phyloP scores from a whole-genome alignment of 2,329 filamentous ascomycete species.

The Trichothecium sympodiale region DNA sequence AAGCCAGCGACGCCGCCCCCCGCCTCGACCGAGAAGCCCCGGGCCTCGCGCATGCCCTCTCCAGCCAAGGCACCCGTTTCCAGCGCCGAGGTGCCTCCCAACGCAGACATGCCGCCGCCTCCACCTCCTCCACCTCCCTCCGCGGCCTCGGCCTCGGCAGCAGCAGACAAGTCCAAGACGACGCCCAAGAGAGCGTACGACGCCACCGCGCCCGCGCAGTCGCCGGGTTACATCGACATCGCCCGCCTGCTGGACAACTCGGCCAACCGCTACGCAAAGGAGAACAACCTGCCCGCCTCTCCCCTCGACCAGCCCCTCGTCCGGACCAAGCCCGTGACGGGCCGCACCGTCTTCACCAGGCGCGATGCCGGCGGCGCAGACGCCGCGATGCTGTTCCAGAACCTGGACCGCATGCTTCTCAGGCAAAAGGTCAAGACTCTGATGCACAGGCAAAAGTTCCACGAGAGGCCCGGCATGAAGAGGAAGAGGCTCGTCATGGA shows the following conservation, averaged over 20 bases:
- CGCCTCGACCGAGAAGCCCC: constrained; percentile 6
- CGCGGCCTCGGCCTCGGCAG: not conserved
- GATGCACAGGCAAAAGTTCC: constrained; percentile 49
- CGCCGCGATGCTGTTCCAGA: constrained; percentile 32
- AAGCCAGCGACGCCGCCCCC: constrained; percentile 4
- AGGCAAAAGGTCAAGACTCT: constrained; percentile 49
- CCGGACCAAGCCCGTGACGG: constrained; percentile 29
- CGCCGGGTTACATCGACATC: constrained; percentile 17
- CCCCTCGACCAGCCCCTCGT: constrained; percentile 26
- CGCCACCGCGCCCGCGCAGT: constrained; percentile 9
- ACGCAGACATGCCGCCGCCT: constrained; percentile 10
- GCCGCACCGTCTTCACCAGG: constrained; percentile 24
- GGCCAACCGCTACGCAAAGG: constrained; percentile 14
- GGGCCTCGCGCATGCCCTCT: constrained; percentile 1
- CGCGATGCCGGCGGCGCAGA: constrained; percentile 17
- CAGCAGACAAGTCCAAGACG: not conserved
- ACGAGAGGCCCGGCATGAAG: constrained; percentile 67
- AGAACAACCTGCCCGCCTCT: constrained; percentile 25
- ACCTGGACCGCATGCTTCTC: constrained; percentile 26
- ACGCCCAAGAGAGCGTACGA: constrained; percentile 10
- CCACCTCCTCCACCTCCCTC: constrained; percentile 10
- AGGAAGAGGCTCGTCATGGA: constrained; percentile 62
- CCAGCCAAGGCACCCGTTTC: constrained; percentile 3
- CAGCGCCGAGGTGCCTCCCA: constrained; percentile 6
- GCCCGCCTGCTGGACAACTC: constrained; percentile 22